phyloP scores from a whole-genome alignment of 163 green algal genomes.

The Scenedesmus sp. region DNA sequence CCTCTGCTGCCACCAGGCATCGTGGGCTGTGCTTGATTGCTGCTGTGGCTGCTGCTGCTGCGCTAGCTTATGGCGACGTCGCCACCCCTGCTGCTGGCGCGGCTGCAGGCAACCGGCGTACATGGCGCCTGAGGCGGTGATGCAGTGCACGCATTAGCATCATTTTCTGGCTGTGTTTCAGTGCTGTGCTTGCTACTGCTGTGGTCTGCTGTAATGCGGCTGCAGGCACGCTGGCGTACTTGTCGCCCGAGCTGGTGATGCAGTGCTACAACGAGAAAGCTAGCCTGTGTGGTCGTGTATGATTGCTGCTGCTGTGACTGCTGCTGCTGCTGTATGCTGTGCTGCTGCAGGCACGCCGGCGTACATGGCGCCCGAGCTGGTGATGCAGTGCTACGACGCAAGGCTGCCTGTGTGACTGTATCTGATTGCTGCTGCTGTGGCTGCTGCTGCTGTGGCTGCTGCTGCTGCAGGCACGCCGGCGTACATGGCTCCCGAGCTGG shows the following conservation, averaged over 20 bases:
- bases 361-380: conserved; percentile 91
- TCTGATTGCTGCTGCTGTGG: neutral
- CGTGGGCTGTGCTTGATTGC: neutral
- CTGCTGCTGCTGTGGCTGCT: neutral
- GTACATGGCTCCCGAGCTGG: conserved; percentile 91
- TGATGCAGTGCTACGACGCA: conserved; percentile 89
- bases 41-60: neutral
- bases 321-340: neutral
- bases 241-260: conserved; percentile 86
- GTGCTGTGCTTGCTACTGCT: neutral
- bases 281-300: conserved; percentile 75
- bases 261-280: conserved; percentile 85
- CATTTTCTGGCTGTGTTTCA: conserved; percentile 72
- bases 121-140: conserved; percentile 88
- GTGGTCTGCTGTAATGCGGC: conserved; percentile 62
- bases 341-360: conserved; percentile 74
- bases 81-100: neutral
- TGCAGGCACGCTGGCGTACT: conserved; percentile 61
- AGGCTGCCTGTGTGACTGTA: too few relatives aligned
- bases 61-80: neutral
- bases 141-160: conserved; percentile 75
- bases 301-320: neutral
- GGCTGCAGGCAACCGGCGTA: conserved; percentile 54
- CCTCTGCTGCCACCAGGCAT: neutral
- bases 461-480: conserved; percentile 74